Evolutionary conservation across 2,329 filamentous ascomycete genomes (phyloP), one percentile per base, ranked within the genome.

Genomic region (Monilinia fructigena): DNA sequence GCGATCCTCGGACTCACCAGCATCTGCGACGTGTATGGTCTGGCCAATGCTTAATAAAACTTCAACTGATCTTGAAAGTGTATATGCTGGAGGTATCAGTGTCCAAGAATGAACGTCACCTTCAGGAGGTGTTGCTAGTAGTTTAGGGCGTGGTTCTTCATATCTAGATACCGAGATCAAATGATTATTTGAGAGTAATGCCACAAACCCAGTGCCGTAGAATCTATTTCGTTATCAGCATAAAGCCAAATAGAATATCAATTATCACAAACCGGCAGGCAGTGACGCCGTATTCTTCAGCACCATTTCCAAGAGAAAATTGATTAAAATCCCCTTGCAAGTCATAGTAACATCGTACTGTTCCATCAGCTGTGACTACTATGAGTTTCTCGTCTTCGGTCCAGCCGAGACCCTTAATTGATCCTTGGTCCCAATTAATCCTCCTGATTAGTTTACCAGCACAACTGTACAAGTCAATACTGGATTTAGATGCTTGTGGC

Each of bases 251-350:
- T 2, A 12, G 23, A 31, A 54, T 5, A 11, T 26, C 38, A 1
- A 10, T 11, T 35, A n/a, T 26, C 31, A 72, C 71, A 65, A 59
- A 74, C 78, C 88, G 88, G 80, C 94, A 98, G n/a, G 89, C 89
- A 71, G 88, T 83, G 26, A 99, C 93, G 35, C 94, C 91, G 74
- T 89, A 87, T 71, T 96, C 91, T 73, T 98, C 95, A 31, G 93
- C 89, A 31, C 91, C 91, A 77, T 96, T 89, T 64, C 94, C 95
- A 0, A 99, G 82, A 1, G 91, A 93, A 78, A 98, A 99, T 67
- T 96, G 93, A 20, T 89, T 92, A 76, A 99, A 99, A 76, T 98
- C 94, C 69, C 90, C 92, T 77, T 97, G 91, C n/a, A 99, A 81
- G 74, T 95, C 91, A 76, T 93, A 88, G 75, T 93, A 88, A 77